Conservation (phyloP, 2,329 filamentous ascomycete species). For the Penicillium glabrum region DNA sequence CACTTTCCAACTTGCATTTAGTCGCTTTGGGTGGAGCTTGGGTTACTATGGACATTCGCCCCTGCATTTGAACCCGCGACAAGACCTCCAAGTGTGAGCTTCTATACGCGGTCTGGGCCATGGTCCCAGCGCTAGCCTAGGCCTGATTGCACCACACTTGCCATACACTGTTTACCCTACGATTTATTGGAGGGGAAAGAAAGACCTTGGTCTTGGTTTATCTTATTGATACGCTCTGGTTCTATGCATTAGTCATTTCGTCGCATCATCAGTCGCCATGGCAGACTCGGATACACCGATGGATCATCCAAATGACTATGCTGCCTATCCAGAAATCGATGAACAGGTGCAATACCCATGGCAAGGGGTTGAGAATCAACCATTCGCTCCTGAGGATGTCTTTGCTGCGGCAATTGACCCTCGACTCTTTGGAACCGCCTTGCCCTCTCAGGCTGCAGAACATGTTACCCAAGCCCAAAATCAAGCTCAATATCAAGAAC, state of each 20-base stretch:
- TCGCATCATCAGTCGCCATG: slow-evolving; percentile 11
- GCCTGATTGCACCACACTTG: not conserved
- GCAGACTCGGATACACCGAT: slow-evolving; percentile 14
- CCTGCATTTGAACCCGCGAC: slow-evolving; percentile 18
- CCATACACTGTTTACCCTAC: not conserved
- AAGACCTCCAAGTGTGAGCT: slow-evolving; percentile 5
- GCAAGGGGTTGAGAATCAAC: slow-evolving; percentile 21
- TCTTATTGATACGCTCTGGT: not conserved
- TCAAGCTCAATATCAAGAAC: slow-evolving; percentile 12
- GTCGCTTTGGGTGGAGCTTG: slow-evolving; percentile 18
- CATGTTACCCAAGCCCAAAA: slow-evolving; percentile 13
- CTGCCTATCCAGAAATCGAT: slow-evolving; percentile 34
- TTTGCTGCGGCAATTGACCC: slow-evolving; percentile 33
- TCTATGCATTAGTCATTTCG: not conserved
- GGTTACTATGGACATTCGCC: slow-evolving; percentile 23
- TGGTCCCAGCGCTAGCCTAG: slow-evolving; percentile 9
- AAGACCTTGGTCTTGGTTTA: not conserved
- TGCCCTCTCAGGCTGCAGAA: slow-evolving; percentile 4
- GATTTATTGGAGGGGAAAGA: not conserved
- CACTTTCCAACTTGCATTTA: not conserved
- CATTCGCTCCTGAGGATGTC: slow-evolving; percentile 11
- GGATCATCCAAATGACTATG: slow-evolving; percentile 18
- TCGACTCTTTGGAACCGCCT: slow-evolving; percentile 30
- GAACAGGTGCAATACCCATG: slow-evolving; percentile 34
- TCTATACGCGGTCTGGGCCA: slow-evolving; percentile 20